Base-by-base conservation (phyloP, 2,329 filamentous ascomycete genomes). In the Septoria linicola region DNA sequence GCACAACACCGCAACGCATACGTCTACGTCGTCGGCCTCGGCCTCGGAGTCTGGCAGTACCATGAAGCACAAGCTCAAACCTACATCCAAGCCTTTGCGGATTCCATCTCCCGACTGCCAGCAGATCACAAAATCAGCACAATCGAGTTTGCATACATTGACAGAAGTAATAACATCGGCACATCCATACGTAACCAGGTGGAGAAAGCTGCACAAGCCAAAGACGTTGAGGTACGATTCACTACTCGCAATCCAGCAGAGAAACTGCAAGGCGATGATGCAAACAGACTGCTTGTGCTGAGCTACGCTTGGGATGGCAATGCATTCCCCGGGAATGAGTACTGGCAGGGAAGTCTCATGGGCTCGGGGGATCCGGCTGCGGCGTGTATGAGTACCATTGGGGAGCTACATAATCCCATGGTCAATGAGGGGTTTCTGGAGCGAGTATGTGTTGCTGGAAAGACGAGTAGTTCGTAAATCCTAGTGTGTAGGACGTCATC, bases 241-340 rank as follows among this genome's bases (percentile, higher is more conserved):
- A 65, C 53, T 13, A 56, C 55, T 13, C 57, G 61, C 25, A 59
- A 63, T 52, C 66, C 67, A 4, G 63, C 65, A 6, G 61, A 55
- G 39, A 64, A 65, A 32, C 47, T 68, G 20, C 27, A 49, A 21
- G 42, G 36, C 5, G 49, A 57, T 1, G 49, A 51, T 4, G 50
- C 47, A 3, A 47, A 49, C 4, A 42, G 49, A 13, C 54, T 68
- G 17, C 56, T 68, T 13, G 62, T 69, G 17, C 34, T 68, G 41
- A 66, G 59, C 35, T 68, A 66, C 54, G 66, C 66, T 1, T 69
- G 66, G 65, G 67, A 69, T 51, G 65, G 63, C 1, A 68, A 68
- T 45, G 54, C 65, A 3, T 67, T 67, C 41, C 65, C 65, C 1
- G 65, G 67, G 2, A 68, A 69, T 37, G 65, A 69, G 50, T 69